Percentiles rank a stretch among this genome's conserved stretches.
phyloP scores from a whole-genome alignment of 2,329 filamentous ascomycete genomes.

The Alternaria brassicicola region DNA sequence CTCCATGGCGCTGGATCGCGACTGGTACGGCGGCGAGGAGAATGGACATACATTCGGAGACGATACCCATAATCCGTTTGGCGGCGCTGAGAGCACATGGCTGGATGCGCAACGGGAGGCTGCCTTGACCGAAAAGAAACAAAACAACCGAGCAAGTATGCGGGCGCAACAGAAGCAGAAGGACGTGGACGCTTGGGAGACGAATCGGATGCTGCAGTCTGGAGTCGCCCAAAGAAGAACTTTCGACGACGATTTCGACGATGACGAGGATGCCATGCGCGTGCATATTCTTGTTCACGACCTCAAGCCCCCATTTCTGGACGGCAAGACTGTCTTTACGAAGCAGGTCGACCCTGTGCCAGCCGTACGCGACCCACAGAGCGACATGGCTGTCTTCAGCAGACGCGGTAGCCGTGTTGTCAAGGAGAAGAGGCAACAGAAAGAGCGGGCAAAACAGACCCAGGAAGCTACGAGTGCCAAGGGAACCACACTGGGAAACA shows the following conservation, averaged over 20 bases:
- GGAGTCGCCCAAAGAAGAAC: conserved; percentile 91
- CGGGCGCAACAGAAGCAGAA: conserved; percentile 84
- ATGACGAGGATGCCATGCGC: conserved; percentile 87
- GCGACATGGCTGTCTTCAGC: conserved; percentile 98
- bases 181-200: conserved; percentile 98
- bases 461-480: conserved; percentile 93
- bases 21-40: conserved; percentile 92
- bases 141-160: conserved; percentile 71
- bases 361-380: conserved; percentile 90
- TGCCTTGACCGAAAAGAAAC: conserved; percentile 79
- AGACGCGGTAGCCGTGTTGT: conserved; percentile 94
- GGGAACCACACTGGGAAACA: conserved; percentile 88
- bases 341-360: conserved; percentile 96
- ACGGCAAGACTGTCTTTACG: conserved; percentile 94
- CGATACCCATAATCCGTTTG: conserved; percentile 91
- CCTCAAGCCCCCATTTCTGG: conserved; percentile 89
- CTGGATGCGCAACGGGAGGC: conserved; percentile 78
- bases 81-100: conserved; percentile 72
- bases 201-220: conserved; percentile 96
- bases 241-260: conserved; percentile 79
- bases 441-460: conserved; percentile 90
- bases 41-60: conserved; percentile 85
- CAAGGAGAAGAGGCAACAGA: conserved; percentile 86
- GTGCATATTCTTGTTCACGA: conserved; percentile 94
- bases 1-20: conserved; percentile 77